These are phyloP conservation scores for Cutaneotrichosporon sp. DNA, from an alignment of 1,284 basidiomycete genomes.

Conservation along the genomic window DNA sequence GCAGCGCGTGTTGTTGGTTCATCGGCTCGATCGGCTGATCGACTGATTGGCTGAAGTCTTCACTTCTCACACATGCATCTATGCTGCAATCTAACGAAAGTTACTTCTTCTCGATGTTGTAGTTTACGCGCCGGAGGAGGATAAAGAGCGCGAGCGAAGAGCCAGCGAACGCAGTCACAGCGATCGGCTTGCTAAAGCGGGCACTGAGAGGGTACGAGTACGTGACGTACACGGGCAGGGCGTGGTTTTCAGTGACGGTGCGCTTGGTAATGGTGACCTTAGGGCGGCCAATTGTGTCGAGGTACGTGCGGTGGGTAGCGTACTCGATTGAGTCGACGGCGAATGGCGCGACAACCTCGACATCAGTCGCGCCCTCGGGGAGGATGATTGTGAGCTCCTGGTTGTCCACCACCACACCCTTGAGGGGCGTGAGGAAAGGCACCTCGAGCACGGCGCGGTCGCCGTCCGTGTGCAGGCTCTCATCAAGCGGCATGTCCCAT, in stretches of 20 bases:
- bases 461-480: conserved; percentile 56
- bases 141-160: conserved; percentile 47
- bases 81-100: not conserved
- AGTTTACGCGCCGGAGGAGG: conserved; percentile 48
- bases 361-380: conserved; percentile 88
- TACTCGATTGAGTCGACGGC: conserved; percentile 63
- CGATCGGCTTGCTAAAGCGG: conserved; percentile 77
- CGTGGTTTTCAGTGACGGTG: conserved; percentile 75
- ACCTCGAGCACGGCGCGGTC: conserved; percentile 65
- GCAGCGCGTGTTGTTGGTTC: too few species aligned
- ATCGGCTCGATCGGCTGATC: too few species aligned
- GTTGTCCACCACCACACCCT: conserved; percentile 77
- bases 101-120: conserved; percentile 37
- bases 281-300: conserved; percentile 90
- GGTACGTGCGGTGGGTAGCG: conserved; percentile 75
- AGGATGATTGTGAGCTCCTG: conserved; percentile 77
- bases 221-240: conserved; percentile 58
- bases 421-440: conserved; percentile 80
- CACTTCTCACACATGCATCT: conserved; percentile 12
- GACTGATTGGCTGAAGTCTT: not conserved
- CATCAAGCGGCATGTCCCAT: conserved; percentile 80
- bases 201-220: conserved; percentile 75
- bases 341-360: conserved; percentile 76
- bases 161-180: conserved; percentile 49
- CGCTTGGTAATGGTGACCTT: conserved; percentile 70